Evolutionary conservation across 148 eudicot species (phyloP).

Genomic region (Linanthus parryae): DNA sequence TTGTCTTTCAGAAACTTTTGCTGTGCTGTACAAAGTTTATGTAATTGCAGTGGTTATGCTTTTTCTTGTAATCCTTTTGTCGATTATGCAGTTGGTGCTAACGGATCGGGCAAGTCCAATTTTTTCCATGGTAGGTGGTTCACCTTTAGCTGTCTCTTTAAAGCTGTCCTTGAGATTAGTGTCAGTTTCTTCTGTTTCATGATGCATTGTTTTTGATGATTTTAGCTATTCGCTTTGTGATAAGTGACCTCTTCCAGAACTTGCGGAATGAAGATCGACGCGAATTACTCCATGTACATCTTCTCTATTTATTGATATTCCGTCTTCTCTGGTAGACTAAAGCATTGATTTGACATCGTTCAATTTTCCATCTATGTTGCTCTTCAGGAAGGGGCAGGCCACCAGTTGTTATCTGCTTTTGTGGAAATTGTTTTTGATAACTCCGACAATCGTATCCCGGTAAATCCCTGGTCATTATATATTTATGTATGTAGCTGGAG

Average conservation of each 20-base stretch:
- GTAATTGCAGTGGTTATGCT: no score
- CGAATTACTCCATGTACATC: slow-evolving; percentile 94
- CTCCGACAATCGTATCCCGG: slow-evolving; percentile 91
- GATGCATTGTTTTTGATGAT: no score
- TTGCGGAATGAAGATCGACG: slow-evolving; percentile 87
- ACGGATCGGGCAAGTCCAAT: slow-evolving; percentile 99
- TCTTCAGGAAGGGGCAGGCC: slow-evolving; percentile 92
- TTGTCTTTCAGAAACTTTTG: no score
- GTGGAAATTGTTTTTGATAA: slow-evolving; percentile 99
- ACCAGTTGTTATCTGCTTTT: slow-evolving; percentile 89
- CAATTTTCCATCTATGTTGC: slow-evolving; percentile 6
- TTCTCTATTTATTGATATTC: no score
- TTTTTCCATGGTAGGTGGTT: slow-evolving; percentile 79
- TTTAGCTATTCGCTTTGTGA: slow-evolving; percentile 94
- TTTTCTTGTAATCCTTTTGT: no score
- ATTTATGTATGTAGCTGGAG: no score
- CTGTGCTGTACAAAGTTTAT: no score
- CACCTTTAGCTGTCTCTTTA: not conserved
- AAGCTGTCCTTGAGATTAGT: no score
- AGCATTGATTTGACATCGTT: no score
- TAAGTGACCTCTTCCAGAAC: slow-evolving; percentile 93
- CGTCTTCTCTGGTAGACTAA: no score
- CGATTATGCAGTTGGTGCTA: slow-evolving; percentile 84
- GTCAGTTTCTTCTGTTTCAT: no score
- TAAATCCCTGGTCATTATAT: no score